Conservation (phyloP, 2,329 filamentous ascomycete species). For the Aspergillus japonicus region DNA sequence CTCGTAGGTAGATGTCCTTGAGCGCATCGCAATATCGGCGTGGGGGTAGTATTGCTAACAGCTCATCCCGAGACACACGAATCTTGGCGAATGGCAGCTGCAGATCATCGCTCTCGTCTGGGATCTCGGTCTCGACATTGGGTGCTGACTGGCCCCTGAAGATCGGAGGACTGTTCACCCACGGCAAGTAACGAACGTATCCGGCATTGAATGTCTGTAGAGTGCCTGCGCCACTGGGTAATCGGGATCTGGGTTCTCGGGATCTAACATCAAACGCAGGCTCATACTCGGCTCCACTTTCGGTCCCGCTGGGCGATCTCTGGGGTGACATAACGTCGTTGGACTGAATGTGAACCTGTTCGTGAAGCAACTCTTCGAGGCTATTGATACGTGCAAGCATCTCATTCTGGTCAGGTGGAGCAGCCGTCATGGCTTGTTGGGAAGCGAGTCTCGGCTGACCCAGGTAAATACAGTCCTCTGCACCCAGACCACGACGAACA, state of each 20-base stretch:
- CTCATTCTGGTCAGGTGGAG: conserved; percentile 30
- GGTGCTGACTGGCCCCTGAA: conserved; percentile 27
- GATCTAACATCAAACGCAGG: conserved; percentile 18
- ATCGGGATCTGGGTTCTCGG: conserved; percentile 20
- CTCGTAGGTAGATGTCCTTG: conserved; percentile 38
- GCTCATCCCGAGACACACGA: conserved; percentile 27
- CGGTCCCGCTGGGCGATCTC: conserved; percentile 26
- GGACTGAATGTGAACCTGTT: conserved; percentile 27
- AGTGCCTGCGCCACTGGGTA: conserved; percentile 29
- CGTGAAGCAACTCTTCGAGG: conserved; percentile 37
- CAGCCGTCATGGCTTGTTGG: conserved; percentile 23
- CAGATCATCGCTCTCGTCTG: conserved; percentile 32
- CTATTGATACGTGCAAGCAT: conserved; percentile 37
- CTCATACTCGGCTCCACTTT: conserved; percentile 29
- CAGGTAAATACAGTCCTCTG: conserved; percentile 39
- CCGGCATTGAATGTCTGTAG: conserved; percentile 34
- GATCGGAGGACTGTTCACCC: conserved; percentile 28
- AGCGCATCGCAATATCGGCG: conserved; percentile 37
- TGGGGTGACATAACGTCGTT: conserved; percentile 27
- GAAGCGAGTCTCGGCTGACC: conserved; percentile 34
- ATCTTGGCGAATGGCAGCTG: conserved; percentile 34
- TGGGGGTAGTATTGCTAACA: conserved; percentile 37
- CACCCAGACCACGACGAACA: conserved; percentile 37
- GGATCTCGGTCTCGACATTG: conserved; percentile 26
- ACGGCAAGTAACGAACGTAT: conserved; percentile 38